Conservation (phyloP, 208 protist genomes). For the Porcisia deanei region DNA sequence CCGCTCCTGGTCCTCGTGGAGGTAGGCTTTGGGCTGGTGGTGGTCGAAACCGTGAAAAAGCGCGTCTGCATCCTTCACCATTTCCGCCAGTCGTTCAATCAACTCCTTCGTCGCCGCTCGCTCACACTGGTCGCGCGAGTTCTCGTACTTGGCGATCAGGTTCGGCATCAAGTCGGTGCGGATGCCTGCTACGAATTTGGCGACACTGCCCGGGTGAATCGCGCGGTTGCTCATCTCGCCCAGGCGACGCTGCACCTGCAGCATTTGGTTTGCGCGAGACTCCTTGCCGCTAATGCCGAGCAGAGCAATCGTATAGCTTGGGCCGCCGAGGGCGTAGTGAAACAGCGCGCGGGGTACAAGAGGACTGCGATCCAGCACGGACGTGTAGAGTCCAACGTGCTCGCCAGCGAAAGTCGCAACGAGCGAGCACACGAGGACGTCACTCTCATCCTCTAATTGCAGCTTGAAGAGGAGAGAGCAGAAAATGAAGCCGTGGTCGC, state of each 20-base stretch:
- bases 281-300: conserved; percentile 72
- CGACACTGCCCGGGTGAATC: conserved; percentile 70
- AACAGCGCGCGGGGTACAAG: conserved; percentile 73
- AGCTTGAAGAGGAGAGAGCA: conserved; percentile 76
- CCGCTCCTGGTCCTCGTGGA: conserved; percentile 45
- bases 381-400: conserved; percentile 70
- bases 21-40: conserved; percentile 75
- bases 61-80: conserved; percentile 66
- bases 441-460: conserved; percentile 46
- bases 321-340: conserved; percentile 82
- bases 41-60: conserved; percentile 73
- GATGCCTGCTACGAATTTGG: conserved; percentile 75
- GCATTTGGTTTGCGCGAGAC: conserved; percentile 64
- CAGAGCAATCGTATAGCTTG: conserved; percentile 80
- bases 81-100: conserved; percentile 61
- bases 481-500: conserved; percentile 67
- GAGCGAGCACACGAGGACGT: conserved; percentile 78
- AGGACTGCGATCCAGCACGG: conserved; percentile 64
- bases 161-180: conserved; percentile 58
- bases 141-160: conserved; percentile 55
- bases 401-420: conserved; percentile 64
- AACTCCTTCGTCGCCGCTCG: conserved; percentile 51
- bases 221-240: conserved; percentile 67
- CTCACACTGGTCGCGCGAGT: conserved; percentile 30
- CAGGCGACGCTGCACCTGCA: conserved; percentile 66